Evolutionary conservation across 2,329 filamentous ascomycete species (phyloP).

Genomic region (Talaromyces marneffei): DNA sequence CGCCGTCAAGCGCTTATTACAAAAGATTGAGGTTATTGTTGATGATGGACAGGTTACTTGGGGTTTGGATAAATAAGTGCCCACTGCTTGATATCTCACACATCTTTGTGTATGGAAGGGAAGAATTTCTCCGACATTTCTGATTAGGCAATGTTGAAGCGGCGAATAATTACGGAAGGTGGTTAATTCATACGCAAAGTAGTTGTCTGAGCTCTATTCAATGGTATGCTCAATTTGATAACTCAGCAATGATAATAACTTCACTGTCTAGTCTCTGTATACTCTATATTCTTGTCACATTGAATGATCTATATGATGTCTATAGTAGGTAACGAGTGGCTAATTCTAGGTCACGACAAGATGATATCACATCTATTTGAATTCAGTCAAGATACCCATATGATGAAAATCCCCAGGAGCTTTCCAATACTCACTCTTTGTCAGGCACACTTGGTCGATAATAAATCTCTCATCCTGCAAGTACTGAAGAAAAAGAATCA

Average conservation of each 20-base stretch:
- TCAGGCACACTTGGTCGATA: not conserved
- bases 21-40: conserved; percentile 23
- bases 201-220: too few relatives aligned
- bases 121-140: not conserved
- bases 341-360: not conserved
- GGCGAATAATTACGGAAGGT: not conserved
- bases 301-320: not conserved
- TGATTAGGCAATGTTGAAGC: not conserved
- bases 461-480: not conserved
- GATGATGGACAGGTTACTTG: conserved; percentile 7
- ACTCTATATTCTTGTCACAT: too few relatives aligned
- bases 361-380: conserved; percentile 1
- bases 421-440: too few relatives aligned
- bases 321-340: not conserved
- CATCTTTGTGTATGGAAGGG: too few relatives aligned
- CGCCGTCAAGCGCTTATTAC: too few relatives aligned
- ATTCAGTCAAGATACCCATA: not conserved
- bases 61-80: too few relatives aligned
- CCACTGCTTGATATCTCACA: too few relatives aligned
- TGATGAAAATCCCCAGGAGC: not conserved
- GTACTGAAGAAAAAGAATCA: not conserved
- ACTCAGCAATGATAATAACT: too few relatives aligned
- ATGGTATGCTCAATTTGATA: too few relatives aligned
- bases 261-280: too few relatives aligned
- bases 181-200: not conserved